These are phyloP conservation scores for Tirmania nivea DNA, from an alignment of 495 filamentous ascomycete species.

Conservation along the genomic window DNA sequence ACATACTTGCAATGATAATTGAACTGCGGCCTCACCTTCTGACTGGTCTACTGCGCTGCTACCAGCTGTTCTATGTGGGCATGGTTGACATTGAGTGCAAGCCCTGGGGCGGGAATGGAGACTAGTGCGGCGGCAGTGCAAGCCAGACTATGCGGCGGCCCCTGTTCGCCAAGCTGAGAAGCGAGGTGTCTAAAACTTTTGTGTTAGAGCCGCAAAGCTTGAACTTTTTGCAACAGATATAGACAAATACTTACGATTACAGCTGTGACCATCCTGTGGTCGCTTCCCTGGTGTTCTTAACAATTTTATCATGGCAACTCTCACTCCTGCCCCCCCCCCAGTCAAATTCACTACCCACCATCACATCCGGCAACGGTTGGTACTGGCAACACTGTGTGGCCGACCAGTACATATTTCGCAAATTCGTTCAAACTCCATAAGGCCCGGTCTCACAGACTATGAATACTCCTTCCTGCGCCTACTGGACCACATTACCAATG, in stretches of 20 bases:
- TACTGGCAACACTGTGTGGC: slow-evolving; percentile 80
- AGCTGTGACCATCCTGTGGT: no score
- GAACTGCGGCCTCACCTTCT: no score
- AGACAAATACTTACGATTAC: background rate
- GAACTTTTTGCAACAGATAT: background rate
- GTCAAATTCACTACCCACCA: slow-evolving; percentile 62
- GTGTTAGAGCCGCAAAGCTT: background rate
- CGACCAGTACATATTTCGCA: slow-evolving; percentile 73
- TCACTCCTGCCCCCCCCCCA: slow-evolving; percentile 17
- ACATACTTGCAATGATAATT: no score
- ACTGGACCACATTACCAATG: slow-evolving; percentile 87
- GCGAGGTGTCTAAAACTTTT: no score
- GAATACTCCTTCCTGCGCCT: slow-evolving; percentile 93
- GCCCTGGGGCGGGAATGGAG: no score
- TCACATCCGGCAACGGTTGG: slow-evolving; percentile 59
- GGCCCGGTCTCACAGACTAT: slow-evolving; percentile 71
- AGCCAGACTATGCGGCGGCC: no score
- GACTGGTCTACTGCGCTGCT: no score
- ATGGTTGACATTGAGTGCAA: no score
- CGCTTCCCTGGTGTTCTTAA: no score
- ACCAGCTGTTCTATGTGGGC: no score
- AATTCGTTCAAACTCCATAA: slow-evolving; percentile 68
- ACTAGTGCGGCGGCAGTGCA: no score
- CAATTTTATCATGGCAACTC: background rate
- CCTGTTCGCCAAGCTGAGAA: no score